Conservation (phyloP, 306 rosid species). For the Dryas octopetala region DNA sequence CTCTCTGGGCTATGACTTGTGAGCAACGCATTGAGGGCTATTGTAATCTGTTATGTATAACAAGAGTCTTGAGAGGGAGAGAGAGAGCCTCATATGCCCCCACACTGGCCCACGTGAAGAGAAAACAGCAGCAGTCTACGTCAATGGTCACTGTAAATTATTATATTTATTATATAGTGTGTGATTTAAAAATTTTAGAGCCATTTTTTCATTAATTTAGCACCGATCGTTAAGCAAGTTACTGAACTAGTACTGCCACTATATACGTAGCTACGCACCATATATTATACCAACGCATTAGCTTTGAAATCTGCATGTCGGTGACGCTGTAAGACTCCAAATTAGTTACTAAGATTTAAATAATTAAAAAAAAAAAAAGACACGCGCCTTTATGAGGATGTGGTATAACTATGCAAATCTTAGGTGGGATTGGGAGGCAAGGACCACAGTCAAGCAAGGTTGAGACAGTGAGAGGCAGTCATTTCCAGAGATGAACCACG, state of each 20-base stretch:
- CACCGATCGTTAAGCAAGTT: not conserved
- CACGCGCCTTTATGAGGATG: not conserved
- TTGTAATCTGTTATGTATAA: slow-evolving; percentile 26
- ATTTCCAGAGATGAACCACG: not conserved
- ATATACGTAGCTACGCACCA: too few species aligned
- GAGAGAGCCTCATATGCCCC: slow-evolving; percentile 36
- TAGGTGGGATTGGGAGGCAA: not conserved
- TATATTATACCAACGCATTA: too few species aligned
- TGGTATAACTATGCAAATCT: not conserved
- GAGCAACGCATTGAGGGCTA: slow-evolving; percentile 60
- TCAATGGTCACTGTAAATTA: not conserved
- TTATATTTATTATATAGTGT: not conserved
- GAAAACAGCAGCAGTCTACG: slow-evolving; percentile 17
- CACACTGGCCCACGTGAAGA: slow-evolving; percentile 68
- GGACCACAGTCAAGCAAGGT: not conserved
- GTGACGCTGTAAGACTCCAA: slow-evolving; percentile 27
- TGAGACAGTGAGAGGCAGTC: not conserved
- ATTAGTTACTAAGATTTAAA: not conserved
- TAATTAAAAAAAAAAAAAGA: not conserved
- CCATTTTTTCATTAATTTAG: not conserved
- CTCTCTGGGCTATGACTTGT: slow-evolving; percentile 29
- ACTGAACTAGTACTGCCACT: not conserved
- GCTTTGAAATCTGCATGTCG: slow-evolving; percentile 38
- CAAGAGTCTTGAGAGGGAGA: slow-evolving; percentile 11
- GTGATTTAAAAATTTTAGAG: too few species aligned